Base-by-base conservation (phyloP, 1,284 basidiomycete genomes). In the Ustilago cynodontis region DNA sequence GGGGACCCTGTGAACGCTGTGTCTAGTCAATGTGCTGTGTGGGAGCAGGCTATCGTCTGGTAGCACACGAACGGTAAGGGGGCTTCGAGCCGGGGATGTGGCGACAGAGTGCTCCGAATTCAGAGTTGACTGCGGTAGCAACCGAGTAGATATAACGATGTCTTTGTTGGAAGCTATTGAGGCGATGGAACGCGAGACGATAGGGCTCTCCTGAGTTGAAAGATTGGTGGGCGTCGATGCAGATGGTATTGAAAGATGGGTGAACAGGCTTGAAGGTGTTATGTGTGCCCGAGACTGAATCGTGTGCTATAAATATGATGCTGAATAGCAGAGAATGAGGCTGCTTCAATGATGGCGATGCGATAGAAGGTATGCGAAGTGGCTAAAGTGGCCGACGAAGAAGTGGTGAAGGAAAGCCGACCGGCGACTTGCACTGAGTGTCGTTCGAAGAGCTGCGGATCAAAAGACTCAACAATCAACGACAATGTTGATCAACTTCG, bases 351-450 rank as follows among this genome's bases (percentile, higher is more conserved):
- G 24, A 14, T 9, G 31, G n/a, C 14, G 26, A 33, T 31, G 33
- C 11, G n/a, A 14, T 18, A 18, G 26, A 28, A n/a, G 22, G 37
- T 33, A 47, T 52, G 39, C 49, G n/a, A 11, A n/a, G n/a, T 43
- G 41, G 18, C 41, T n/a, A n/a, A 20, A 43, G 41, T 6, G 41
- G 41, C 7, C 7, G 20, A 43, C n/a, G 7, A 20, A n/a, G n/a
- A 43, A 18, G 5, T 31, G 10, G 50, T 28, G 39, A 16, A 6
- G 43, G 47, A 37, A 56, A 64, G 67, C 57, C 61, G 67, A 54
- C 61, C 61, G 47, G 67, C 67, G 67, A 64, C 61, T 55, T 55
- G 56, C 16, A 16, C 11, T 33, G 28, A 16, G 22, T 6, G 20
- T 49, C 13, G 22, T 24, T 59, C 41, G 57, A 31, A 41, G 22